Percentiles rank a stretch among this genome's conserved stretches.
phyloP scores from a whole-genome alignment of 164 flowering plant genomes.

The Sedum album region DNA sequence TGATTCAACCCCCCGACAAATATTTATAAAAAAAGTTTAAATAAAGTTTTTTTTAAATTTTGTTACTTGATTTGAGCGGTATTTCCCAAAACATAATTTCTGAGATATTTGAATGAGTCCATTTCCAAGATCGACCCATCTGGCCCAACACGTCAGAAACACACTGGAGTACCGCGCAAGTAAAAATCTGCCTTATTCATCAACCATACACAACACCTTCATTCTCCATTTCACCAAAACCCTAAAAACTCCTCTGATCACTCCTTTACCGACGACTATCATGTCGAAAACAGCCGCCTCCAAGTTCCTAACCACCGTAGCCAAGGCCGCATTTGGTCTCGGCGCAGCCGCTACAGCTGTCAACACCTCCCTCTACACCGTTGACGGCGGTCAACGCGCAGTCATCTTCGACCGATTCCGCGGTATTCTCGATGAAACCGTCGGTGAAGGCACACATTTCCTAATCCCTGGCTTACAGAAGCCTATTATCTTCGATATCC shows the following conservation, averaged over 20 bases:
- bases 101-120: no score
- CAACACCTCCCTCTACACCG: conserved; percentile 60
- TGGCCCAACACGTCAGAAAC: background rate
- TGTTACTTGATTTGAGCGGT: no score
- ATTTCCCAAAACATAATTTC: no score
- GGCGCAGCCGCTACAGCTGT: conserved; percentile 43
- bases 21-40: no score
- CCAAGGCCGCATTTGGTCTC: conserved; percentile 55
- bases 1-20: no score
- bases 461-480: conserved; percentile 70
- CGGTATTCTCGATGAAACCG: conserved; percentile 42
- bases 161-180: background rate
- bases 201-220: background rate
- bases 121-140: background rate
- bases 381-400: conserved; percentile 57
- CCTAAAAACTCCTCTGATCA: background rate
- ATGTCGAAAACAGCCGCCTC: conserved; percentile 37
- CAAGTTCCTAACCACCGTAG: conserved; percentile 49
- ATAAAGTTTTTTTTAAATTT: no score
- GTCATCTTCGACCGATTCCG: conserved; percentile 45
- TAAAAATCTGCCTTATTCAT: background rate
- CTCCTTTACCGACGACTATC: background rate
- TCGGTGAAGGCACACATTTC: conserved; percentile 84
- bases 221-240: background rate
- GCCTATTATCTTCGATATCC: conserved; percentile 78